phyloP scores from a whole-genome alignment of 441 rosid species.

The Gossypium gossypioides region DNA sequence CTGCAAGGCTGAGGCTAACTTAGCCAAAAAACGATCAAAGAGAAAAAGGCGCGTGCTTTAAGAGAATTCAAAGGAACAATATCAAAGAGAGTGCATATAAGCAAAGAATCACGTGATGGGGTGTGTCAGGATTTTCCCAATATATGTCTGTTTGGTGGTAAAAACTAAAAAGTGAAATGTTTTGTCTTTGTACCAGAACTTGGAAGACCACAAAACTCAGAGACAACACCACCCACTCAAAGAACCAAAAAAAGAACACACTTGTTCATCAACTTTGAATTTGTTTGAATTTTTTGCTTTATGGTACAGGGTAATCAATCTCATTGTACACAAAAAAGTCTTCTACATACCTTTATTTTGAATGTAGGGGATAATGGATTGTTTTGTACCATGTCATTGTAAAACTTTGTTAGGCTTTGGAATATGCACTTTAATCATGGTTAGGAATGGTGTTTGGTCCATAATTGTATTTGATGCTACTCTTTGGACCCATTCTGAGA shows the following conservation, averaged over 20 bases:
- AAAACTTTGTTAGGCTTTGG: background rate
- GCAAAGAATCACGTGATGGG: conserved; percentile 48
- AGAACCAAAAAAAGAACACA: background rate
- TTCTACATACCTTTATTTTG: background rate
- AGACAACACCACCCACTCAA: background rate
- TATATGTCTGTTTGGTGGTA: background rate
- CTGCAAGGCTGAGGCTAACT: conserved; percentile 6
- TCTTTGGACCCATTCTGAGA: background rate
- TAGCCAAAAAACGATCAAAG: conserved; percentile 12
- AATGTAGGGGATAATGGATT: background rate
- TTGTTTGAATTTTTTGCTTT: conserved; percentile 5
- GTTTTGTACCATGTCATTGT: background rate
- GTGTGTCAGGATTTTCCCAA: conserved; percentile 34
- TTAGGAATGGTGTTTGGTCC: background rate
- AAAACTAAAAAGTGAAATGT: background rate
- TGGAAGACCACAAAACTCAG: conserved; percentile 8
- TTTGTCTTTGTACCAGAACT: conserved; percentile 12
- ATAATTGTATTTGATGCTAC: background rate
- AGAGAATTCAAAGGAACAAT: conserved; percentile 18
- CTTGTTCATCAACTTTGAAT: background rate
- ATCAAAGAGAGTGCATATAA: conserved; percentile 8
- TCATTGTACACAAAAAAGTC: background rate
- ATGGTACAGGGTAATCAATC: background rate
- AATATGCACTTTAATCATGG: conserved; percentile 2
- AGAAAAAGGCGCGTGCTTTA: conserved; percentile 39